Base-by-base conservation (phyloP, 495 filamentous ascomycete species). In the Annulohypoxylon nitens region DNA sequence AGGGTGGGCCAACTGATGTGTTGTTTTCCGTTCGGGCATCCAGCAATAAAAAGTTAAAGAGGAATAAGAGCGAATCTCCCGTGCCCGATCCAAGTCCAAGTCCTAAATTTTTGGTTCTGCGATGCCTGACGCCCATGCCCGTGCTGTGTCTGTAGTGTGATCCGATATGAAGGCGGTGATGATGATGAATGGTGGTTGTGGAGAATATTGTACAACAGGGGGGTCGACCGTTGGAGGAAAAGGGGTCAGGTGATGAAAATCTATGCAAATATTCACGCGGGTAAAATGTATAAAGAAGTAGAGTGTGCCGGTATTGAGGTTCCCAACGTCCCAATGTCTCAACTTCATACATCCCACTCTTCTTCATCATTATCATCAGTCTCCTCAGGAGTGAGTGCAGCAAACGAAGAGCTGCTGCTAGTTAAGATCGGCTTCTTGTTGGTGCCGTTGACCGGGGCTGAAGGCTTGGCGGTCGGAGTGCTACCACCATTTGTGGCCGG, bases 331-430 rank as follows among this genome's bases (percentile, higher is more conserved):
- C 26, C 37, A 16, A 51, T 45, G 26, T 47, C 45, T 20, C 34
- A 16, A 34, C 25, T 26, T 20, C 33, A 86, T 73, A 86, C 82
- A 54, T 86, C 84, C 84, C 84, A 86, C 69, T 86, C 75, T 57
- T 85, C 80, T n/a, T 78, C 80, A 23, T 78, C 80, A 55, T 82
- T 80, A 62, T 77, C 70, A n/a, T 78, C 76, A 8, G 79, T 80
- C 26, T 75, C 77, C 45, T 80, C 78, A 4, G 83, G 73, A 67
- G 79, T 84, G 37, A 86, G 77, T 11, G 84, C 84, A 63, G 84
- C 84, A 69, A 86, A 86, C 2, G 84, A 82, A 54, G 83, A 86
- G 67, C 25, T 78, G 71, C 69, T 79, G 74, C 68, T 79, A 9
- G 72, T 70, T 53, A 78, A 12, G 41, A 74, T 61, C 36, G 77